These are phyloP conservation scores for Mucor piriformis DNA, from an alignment of 371 early-diverging fungal species.

Conservation along the genomic window DNA sequence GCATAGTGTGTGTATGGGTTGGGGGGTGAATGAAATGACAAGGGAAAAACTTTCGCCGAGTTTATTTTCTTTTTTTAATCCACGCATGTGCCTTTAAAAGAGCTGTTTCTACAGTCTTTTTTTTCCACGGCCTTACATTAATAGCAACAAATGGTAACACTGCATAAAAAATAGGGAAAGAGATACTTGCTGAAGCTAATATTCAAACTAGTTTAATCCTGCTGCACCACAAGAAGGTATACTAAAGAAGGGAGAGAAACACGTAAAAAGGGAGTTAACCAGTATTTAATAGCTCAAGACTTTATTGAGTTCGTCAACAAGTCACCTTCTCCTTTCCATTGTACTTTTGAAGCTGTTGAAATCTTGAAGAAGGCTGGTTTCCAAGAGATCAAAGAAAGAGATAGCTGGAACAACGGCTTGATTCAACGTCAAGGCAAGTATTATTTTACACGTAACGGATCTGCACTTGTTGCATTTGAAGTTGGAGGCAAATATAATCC, in stretches of 20 bases:
- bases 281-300: conserved; percentile 18
- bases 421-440: conserved; percentile 84
- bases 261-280: not conserved
- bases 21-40: not conserved
- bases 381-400: conserved; percentile 84
- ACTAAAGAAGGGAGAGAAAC: not conserved
- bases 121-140: not conserved
- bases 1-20: not conserved
- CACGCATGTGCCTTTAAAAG: not conserved
- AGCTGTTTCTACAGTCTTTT: not conserved
- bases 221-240: conserved; percentile 3
- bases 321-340: conserved; percentile 95
- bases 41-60: not conserved
- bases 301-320: conserved; percentile 91
- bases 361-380: conserved; percentile 79
- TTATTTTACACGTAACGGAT: conserved; percentile 93
- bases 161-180: not conserved
- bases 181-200: not conserved
- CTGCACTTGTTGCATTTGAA: conserved; percentile 91
- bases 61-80: not conserved
- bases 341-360: conserved; percentile 71
- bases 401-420: conserved; percentile 71
- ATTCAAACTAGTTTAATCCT: not conserved
- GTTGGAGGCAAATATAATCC: conserved; percentile 86
- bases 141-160: not conserved